Evolutionary conservation across 2,329 filamentous ascomycete genomes (phyloP), one percentile per base, ranked within the genome.

Genomic region (Didymella keratinophila): DNA sequence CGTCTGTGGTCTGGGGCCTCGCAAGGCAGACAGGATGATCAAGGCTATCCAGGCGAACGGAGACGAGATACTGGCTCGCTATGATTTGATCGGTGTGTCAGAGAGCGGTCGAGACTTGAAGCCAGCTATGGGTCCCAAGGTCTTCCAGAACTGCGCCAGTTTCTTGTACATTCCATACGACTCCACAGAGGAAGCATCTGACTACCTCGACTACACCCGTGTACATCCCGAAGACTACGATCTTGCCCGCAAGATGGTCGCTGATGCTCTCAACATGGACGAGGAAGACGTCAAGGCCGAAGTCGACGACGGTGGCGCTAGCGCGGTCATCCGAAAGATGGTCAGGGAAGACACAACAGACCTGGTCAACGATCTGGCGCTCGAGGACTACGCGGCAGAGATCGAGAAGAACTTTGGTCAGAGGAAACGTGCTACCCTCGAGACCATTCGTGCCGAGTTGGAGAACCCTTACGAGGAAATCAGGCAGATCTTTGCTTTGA

Each of bases 191-290:
- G 85, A 89, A 1, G 85, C 90, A 14, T 92, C 93, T 0, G 95
- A 99, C 74, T 96, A 96, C 58, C 84, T 99, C 25, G 95, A 99
- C 78, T 96, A 95, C 74, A 99, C 95, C 45, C 91, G 95, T 81
- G 93, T 99, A 18, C 95, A 99, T 72, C 95, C 95, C 1, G 95
- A 99, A 80, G 95, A 99, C 75, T 99, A 99, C 77, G 95, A 99
- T 68, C 89, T 99, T 61, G 95, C 93, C 47, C 91, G 94, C 68
- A 99, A 99, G 80, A 98, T 99, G 89, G 95, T 95, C 20, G 95
- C 95, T 3, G 95, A 99, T 81, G 95, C 95, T 16, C 83, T 99
- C 46, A 94, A 97, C 74, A 84, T 99, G 66, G 95, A 99, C 68
- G 95, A 99, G 78, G 95, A 99, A 80, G 95, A 99, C 71, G 92